Evolutionary conservation across 345 rosid genomes (phyloP).

Genomic region (Arabis alpina): DNA sequence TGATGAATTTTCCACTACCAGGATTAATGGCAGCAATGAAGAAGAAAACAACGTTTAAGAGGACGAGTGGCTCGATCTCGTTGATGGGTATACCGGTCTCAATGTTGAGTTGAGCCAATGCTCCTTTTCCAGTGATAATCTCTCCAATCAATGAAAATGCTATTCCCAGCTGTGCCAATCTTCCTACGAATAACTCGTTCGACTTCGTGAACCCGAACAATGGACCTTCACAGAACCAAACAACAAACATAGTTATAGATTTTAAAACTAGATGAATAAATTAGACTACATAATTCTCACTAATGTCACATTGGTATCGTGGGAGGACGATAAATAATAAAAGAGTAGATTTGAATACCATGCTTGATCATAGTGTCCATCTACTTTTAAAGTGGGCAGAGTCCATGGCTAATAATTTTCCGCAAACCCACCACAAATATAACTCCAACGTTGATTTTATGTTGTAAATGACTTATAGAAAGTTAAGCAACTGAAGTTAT

Average conservation of each 20-base stretch:
- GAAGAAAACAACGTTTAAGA: conserved; percentile 91
- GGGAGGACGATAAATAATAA: not conserved
- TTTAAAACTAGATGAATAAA: conserved; percentile 44
- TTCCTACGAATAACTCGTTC: conserved; percentile 90
- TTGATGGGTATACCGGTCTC: conserved; percentile 91
- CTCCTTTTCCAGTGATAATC: conserved; percentile 93
- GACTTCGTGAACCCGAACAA: conserved; percentile 93
- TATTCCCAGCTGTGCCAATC: conserved; percentile 94
- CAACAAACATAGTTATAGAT: conserved; percentile 29
- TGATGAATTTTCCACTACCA: conserved; percentile 87
- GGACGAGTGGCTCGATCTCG: conserved; percentile 90
- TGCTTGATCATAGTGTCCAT: not conserved
- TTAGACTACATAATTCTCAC: not conserved
- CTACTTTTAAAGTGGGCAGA: no score
- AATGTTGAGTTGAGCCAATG: conserved; percentile 92
- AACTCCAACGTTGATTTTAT: no score
- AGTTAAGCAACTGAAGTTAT: no score
- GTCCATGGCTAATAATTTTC: no score
- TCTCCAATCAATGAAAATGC: conserved; percentile 96
- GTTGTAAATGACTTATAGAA: no score
- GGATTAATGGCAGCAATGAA: conserved; percentile 92
- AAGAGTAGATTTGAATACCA: not conserved
- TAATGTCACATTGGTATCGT: not conserved
- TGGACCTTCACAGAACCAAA: conserved; percentile 63
- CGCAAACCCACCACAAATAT: no score